These are phyloP conservation scores for Fusarium sp. DNA, from an alignment of 2,329 filamentous ascomycete species.

Conservation along the genomic window DNA sequence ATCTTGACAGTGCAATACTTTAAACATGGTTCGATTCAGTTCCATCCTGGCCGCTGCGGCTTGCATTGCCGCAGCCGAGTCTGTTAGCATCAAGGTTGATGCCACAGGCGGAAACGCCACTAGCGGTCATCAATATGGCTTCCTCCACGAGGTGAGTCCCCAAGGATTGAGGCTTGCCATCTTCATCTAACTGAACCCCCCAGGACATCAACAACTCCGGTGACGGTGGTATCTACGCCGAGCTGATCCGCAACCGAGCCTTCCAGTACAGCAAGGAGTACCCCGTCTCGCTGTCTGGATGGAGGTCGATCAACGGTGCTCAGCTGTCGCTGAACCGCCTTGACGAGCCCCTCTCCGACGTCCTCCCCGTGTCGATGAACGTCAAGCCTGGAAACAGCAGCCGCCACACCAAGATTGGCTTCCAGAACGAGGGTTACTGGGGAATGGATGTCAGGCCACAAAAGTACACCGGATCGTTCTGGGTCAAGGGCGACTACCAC, in stretches of 20 bases:
- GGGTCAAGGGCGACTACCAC: slow-evolving; percentile 61
- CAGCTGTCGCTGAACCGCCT: slow-evolving; percentile 60
- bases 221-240: slow-evolving; percentile 78
- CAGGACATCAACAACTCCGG: slow-evolving; percentile 75
- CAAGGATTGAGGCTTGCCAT: not conserved
- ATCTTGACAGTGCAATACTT: slow-evolving; percentile 1
- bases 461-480: slow-evolving; percentile 63
- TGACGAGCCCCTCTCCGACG: slow-evolving; percentile 61
- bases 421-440: slow-evolving; percentile 67
- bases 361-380: slow-evolving; percentile 63
- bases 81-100: slow-evolving; percentile 53
- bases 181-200: not conserved
- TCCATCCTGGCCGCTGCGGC: slow-evolving; percentile 32
- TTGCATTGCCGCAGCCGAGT: slow-evolving; percentile 31
- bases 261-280: slow-evolving; percentile 67
- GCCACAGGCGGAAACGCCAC: slow-evolving; percentile 56
- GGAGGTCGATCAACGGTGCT: slow-evolving; percentile 57
- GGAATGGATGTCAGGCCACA: slow-evolving; percentile 63
- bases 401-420: slow-evolving; percentile 54
- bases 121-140: slow-evolving; percentile 58
- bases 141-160: slow-evolving; percentile 55
- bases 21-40: slow-evolving; percentile 36
- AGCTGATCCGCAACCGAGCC: slow-evolving; percentile 75
- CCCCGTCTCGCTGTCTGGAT: slow-evolving; percentile 58
- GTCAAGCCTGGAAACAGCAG: slow-evolving; percentile 49